Percentiles rank a stretch among this genome's conserved stretches.
phyloP scores from a whole-genome alignment of 257 asterid genomes.

The Nicotiana obtusifolia region DNA sequence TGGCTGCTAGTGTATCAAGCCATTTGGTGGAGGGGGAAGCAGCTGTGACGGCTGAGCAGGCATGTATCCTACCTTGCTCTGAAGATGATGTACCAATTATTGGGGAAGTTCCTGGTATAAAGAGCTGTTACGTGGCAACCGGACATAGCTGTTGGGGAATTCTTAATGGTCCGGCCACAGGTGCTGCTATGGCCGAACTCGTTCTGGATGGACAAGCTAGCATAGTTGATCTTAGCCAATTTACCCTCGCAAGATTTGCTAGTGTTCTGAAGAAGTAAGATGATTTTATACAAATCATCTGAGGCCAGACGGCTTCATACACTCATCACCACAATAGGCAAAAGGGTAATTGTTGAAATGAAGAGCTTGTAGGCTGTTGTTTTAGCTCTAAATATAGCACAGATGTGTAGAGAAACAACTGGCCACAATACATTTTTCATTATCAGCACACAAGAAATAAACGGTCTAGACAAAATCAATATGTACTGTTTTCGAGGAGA shows the following conservation, averaged over 20 bases:
- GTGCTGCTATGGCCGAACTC: conserved; percentile 78
- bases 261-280: conserved; percentile 10
- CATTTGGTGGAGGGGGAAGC: conserved; percentile 63
- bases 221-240: conserved; percentile 51
- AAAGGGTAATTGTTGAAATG: neutral
- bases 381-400: neutral
- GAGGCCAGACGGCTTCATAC: neutral
- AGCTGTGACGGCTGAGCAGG: conserved; percentile 74
- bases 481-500: too few species aligned
- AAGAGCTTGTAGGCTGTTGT: neutral
- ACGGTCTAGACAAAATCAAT: too few species aligned
- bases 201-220: conserved; percentile 51
- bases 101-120: conserved; percentile 72
- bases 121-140: conserved; percentile 73
- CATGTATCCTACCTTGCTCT: conserved; percentile 79
- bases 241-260: conserved; percentile 57
- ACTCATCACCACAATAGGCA: neutral
- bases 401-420: neutral
- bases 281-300: neutral
- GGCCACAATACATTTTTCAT: neutral
- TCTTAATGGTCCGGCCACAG: conserved; percentile 91
- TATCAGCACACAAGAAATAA: neutral
- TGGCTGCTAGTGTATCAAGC: conserved; percentile 72
- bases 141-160: conserved; percentile 98
- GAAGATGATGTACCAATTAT: conserved; percentile 71